Evolutionary conservation across 768 basidiomycete species (phyloP).

Genomic region (Dendrothele bispora): DNA sequence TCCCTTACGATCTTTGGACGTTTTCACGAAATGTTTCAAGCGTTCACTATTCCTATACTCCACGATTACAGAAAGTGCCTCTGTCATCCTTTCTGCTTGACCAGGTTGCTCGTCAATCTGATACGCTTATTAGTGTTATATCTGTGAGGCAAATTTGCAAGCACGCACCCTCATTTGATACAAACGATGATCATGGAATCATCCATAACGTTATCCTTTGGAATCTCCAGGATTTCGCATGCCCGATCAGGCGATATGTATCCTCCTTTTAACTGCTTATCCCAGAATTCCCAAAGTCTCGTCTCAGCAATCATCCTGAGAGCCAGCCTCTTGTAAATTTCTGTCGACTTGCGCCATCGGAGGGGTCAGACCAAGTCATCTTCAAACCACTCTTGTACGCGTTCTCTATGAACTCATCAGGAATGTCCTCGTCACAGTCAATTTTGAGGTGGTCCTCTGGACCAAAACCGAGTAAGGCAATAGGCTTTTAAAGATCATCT

Average conservation of each 20-base stretch:
- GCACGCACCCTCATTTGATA: constrained; percentile 64
- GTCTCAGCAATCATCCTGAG: constrained; percentile 67
- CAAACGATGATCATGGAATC: constrained; percentile 78
- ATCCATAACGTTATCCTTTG: constrained; percentile 67
- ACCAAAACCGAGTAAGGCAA: constrained; percentile 65
- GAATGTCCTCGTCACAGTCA: constrained; percentile 70
- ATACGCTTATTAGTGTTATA: background rate
- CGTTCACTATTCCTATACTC: constrained; percentile 74
- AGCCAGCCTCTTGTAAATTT: constrained; percentile 64
- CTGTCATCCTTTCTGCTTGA: constrained; percentile 68
- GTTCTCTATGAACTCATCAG: constrained; percentile 66
- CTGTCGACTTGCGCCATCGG: constrained; percentile 45
- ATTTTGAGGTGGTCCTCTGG: constrained; percentile 54
- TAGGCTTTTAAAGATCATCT: constrained; percentile 50
- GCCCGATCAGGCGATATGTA: constrained; percentile 71
- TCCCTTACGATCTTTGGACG: constrained; percentile 72
- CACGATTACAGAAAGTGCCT: constrained; percentile 73
- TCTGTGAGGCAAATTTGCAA: background rate
- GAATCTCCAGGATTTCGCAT: constrained; percentile 69
- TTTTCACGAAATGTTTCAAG: constrained; percentile 60
- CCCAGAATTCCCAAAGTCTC: constrained; percentile 50
- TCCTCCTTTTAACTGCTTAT: constrained; percentile 48
- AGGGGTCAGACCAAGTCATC: constrained; percentile 54
- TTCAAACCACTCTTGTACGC: constrained; percentile 68
- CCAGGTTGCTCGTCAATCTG: constrained; percentile 73